Evolutionary conservation across 148 eudicot genomes (phyloP), one percentile per base, ranked within the genome.

Genomic region (Beta vulgaris): DNA sequence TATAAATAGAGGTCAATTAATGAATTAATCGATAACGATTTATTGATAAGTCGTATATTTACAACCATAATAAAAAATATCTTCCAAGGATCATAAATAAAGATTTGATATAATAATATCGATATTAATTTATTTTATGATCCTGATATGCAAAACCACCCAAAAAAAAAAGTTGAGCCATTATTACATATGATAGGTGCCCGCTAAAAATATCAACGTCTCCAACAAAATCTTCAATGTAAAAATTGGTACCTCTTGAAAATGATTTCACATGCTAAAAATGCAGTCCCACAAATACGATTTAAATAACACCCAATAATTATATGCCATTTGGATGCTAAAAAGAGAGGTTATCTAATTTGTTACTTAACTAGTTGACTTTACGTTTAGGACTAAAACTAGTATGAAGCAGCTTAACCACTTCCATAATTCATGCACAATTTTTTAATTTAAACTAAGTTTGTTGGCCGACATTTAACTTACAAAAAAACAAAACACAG

Each of bases 321-420:
- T 64, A 36, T 46, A 64, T 36, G 68, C 68, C 68, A 64, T 21
- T 36, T 64, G 68, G 40, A 53, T 43, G 43, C 78, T 51, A 40
- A 67, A 53, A 3, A 64, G 21, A 11, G 15, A 64, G n/a, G 43
- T 44, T 43, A 67, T 51, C 71, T 23, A 67, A 25, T 54, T 51
- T 62, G 74, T 69, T 74, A 73, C 21, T 58, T 36, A 23, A 28
- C 37, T 49, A 76, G 73, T 76, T 76, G 79, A 81, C 77, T 72
- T 66, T 34, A 34, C 62, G 32, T 21, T 63, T 58, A 49, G 65
- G 40, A 35, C 40, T 68, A 57, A 39, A 71, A 71, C 76, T 71
- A 53, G 68, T 55, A 40, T 18, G 67, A 75, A 70, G 82, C 71
- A 60, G 78, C 76, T 75, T 70, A 80, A 80, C 79, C 79, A 80